These are phyloP conservation scores for Pichia sp. DNA, from an alignment of 1,139 yeast genomes.

Conservation along the genomic window DNA sequence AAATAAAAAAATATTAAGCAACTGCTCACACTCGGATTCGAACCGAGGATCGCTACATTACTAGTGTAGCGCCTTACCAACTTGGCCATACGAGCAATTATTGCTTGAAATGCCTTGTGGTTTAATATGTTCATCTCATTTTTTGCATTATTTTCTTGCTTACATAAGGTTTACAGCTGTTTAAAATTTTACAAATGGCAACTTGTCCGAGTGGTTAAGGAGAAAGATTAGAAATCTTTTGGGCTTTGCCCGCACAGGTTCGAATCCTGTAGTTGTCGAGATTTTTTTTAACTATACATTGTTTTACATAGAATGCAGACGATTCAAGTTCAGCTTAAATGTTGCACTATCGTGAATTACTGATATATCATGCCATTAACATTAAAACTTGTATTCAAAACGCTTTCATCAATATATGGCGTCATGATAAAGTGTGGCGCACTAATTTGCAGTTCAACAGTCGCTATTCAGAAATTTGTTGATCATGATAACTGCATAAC, in stretches of 20 bases:
- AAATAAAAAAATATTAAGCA: too few relatives aligned
- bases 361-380: too few relatives aligned
- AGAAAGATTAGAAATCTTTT: constrained; percentile 36
- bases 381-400: too few relatives aligned
- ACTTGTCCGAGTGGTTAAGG: constrained; percentile 36
- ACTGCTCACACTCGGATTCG: constrained; percentile 21
- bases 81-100: constrained; percentile 20
- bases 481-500: too few relatives aligned
- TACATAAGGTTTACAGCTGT: not conserved
- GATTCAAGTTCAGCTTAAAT: too few relatives aligned
- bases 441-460: too few relatives aligned
- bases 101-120: not conserved
- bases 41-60: constrained; percentile 22
- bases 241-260: constrained; percentile 37
- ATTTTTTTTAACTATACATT: not conserved
- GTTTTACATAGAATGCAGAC: too few relatives aligned
- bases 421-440: too few relatives aligned
- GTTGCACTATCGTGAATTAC: too few relatives aligned
- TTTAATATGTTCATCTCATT: not conserved
- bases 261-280: constrained; percentile 34
- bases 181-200: constrained; percentile 10
- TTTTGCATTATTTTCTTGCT: not conserved
- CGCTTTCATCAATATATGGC: too few relatives aligned
- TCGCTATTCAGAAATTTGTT: too few relatives aligned
- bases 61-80: constrained; percentile 23